A percentile compares a stretch with the other conserved stretches of the same genome.
phyloP scores from a whole-genome alignment of 2,329 filamentous ascomycete genomes.

The Fusarium guadeloupense region DNA sequence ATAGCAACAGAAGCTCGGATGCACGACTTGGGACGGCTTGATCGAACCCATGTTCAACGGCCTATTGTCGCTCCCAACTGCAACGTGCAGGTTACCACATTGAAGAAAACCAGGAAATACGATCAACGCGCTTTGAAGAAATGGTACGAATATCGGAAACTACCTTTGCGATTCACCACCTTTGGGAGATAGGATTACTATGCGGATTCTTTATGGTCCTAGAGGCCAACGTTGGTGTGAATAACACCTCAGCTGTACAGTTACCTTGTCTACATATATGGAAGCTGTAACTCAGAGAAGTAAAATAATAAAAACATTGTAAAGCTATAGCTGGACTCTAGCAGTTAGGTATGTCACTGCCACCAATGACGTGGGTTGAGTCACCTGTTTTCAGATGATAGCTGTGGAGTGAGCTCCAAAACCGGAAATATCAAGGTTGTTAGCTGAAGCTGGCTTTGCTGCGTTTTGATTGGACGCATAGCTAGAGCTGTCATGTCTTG shows the following conservation, averaged over 20 bases:
- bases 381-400: neutral
- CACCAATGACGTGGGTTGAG: neutral
- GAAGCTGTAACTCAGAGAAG: neutral
- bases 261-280: neutral
- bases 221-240: slow-evolving; percentile 17
- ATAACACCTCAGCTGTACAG: neutral
- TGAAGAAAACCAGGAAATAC: neutral
- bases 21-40: neutral
- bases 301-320: neutral
- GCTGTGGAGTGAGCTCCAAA: slow-evolving; percentile 1
- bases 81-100: neutral
- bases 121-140: neutral
- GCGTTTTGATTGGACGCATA: slow-evolving; percentile 6
- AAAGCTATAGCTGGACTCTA: neutral
- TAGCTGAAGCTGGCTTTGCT: slow-evolving; percentile 2
- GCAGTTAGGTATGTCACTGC: neutral
- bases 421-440: neutral
- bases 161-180: neutral
- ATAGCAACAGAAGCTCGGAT: neutral
- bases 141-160: neutral
- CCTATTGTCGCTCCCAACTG: neutral
- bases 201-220: slow-evolving; percentile 2
- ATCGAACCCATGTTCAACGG: neutral
- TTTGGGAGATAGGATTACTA: neutral
- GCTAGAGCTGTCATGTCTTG: too few relatives aligned